Evolutionary conservation across 345 rosid genomes (phyloP), one percentile per base, ranked within the genome.

Genomic region (Mangifera indica): DNA sequence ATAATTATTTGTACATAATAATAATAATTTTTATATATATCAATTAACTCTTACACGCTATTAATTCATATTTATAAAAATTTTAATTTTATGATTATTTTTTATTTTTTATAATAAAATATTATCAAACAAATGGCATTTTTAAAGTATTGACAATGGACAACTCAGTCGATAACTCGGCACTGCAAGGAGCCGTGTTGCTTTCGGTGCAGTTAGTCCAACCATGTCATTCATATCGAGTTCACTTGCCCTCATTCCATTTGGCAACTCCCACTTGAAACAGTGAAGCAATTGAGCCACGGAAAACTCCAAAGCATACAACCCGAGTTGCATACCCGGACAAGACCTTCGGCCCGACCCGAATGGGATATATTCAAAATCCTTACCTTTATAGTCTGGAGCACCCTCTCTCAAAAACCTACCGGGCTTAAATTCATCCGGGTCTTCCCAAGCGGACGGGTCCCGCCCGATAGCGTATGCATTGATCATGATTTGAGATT

Each of bases 281-380:
- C 86, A 89, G 62, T 91, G 94, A 25, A 91, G 89, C 77, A 91
- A 67, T 72, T 89, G 79, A 22, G 87, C 92, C 29, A 87, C 89
- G 0, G 87, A 85, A 18, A 87, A 77, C 60, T 91, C 94, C 72
- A 90, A 76, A 3, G 85, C 84, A 45, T 90, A 90, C 64, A 90
- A 80, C 63, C 96, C 96, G 4, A 90, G 84, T 69, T 86, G 88
- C 96, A 88, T 90, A 9, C 94, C 97, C 1, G 94, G 97, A 62
- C 97, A 91, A 0, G 97, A 89, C 70, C 92, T 81, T 57, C 97
- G 84, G 73, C 94, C 94, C 66, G 94, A 91, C 63, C 97, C 94
- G 58, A 91, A 89, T 1, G 92, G 94, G 10, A 91, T 81, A 37
- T 76, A 91, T 77, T 91, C 91, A 13, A 91, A 91, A 51, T 86